Evolutionary conservation across 179 eudicot species (phyloP), one percentile per base, ranked within the genome.

Genomic region (Beta corolliflora): DNA sequence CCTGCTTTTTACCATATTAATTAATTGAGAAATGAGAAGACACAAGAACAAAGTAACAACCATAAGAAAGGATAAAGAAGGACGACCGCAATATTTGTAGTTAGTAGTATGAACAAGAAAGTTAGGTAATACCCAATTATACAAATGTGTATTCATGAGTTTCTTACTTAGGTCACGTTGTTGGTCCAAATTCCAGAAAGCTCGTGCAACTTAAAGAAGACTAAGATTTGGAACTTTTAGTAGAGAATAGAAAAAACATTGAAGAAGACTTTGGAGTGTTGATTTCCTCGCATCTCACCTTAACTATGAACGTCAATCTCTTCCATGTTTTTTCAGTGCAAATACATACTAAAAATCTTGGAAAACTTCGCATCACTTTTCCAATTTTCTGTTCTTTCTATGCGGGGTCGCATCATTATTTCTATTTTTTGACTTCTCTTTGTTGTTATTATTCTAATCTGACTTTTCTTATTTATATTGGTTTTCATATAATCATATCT

Each of bases 161-260:
- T 48, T 48, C 52, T 48, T 48, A 48, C 9, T 48, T 48, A 48
- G 52, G 52, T 48, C 7, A 6, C 52, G 7, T 48, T 15, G 46
- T 36, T 66, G 71, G 66, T 61, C 71, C 48, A 66, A 13, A 36
- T 66, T 66, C 48, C 71, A 66, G 10, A 61, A 31, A 58, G 61
- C 19, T 15, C 9, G 46, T 66, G 46, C 19, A 66, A 66, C 46
- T 66, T 66, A 15, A 66, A 66, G 5, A 15, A 12, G 71, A 66
- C 71, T 9, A 66, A 66, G 9, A 5, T 13, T 66, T 66, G 46
- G n/a, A 14, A 61, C 23, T 61, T 61, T 29, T 56, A 61, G 23
- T 9, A 4, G 14, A 9, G 9, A 23, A 21, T 23, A n/a, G 52
- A 10, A n/a, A 61, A 61, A 1, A 9, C 36, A 61, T 61, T 61